Evolutionary conservation across 352 stramenopile species (phyloP), one percentile per base, ranked within the genome.

Genomic region (Pythium phragmitis): DNA sequence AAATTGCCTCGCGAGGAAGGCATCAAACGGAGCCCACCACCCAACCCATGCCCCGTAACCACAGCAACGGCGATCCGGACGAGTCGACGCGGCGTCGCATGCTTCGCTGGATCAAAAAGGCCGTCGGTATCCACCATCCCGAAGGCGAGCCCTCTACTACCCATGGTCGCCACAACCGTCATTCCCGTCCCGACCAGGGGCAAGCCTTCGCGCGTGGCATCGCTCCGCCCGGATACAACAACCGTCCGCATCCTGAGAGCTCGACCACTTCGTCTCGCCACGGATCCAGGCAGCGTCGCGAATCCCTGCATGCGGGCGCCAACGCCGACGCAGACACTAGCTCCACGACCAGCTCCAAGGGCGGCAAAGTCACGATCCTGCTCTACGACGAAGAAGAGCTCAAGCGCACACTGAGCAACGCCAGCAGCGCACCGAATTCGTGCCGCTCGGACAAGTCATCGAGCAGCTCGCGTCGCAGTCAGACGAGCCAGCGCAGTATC

Each of bases 101-200:
- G 69, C 75, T 88, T 58, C 77, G 77, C 36, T 88, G 79, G 79
- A 78, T 88, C 69, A 85, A 82, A 41, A 72, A 70, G 46, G 73
- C 74, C 37, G 76, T 88, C 45, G 73, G 74, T 78, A 23, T 49
- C 37, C 26, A 11, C 30, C 2, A 41, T 56, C 1, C 16, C 56
- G 43, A 50, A 64, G 13, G 60, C 70, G 26, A 14, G 63, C 21
- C 46, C 28, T 13, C 1, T 39, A 2, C 7, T 13, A 39, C 34
- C 34, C 21, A 30, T 28, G 9, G 43, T 16, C 42, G n/a, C 42
- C 42, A 26, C 42, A 2, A 30, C 21, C 46, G 30, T 4, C 7
- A 21, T 9, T 7, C n/a, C 19, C 46, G 14, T 42, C 37, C 11
- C 37, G 37, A 41, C 17, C 26, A 37, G 26, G 39, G 39, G 14